Evolutionary conservation across 1,139 yeast genomes (phyloP).

Genomic region (Insectozyma bohioensis): DNA sequence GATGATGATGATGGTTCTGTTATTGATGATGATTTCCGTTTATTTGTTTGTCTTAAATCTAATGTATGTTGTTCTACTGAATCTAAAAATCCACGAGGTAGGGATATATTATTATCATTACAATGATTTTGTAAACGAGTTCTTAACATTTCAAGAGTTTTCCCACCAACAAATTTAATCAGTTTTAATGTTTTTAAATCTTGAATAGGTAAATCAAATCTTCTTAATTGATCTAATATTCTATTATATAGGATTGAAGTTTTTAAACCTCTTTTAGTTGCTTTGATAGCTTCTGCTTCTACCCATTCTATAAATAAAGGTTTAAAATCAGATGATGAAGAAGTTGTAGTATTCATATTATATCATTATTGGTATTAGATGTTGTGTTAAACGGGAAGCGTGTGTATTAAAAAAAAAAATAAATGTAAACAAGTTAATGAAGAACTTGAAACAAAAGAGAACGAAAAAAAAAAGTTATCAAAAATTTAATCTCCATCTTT

Average conservation of each 20-base stretch:
- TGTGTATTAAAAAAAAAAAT: neutral
- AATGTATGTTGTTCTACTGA: slow-evolving; percentile 9
- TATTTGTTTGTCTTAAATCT: slow-evolving; percentile 7
- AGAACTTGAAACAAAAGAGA: neutral
- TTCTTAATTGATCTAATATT: slow-evolving; percentile 48
- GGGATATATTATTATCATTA: slow-evolving; percentile 31
- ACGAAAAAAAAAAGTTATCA: neutral
- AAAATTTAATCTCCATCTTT: slow-evolving; percentile 2
- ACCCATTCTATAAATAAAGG: slow-evolving; percentile 42
- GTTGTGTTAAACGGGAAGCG: neutral
- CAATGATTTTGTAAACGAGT: slow-evolving; percentile 47
- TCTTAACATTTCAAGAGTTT: slow-evolving; percentile 50
- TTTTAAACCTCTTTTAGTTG: slow-evolving; percentile 41
- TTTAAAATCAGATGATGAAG: slow-evolving; percentile 10
- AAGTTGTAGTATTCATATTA: neutral
- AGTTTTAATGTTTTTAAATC: slow-evolving; percentile 52
- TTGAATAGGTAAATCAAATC: slow-evolving; percentile 39
- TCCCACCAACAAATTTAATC: slow-evolving; percentile 63
- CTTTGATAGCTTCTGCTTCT: slow-evolving; percentile 44
- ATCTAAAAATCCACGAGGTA: slow-evolving; percentile 38
- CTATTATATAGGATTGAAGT: slow-evolving; percentile 45
- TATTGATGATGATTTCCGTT: neutral
- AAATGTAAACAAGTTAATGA: neutral
- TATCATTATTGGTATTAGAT: neutral
- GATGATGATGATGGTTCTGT: slow-evolving; percentile 10